Evolutionary conservation across 2,329 filamentous ascomycete species (phyloP).

Genomic region (Ascochyta fabae): DNA sequence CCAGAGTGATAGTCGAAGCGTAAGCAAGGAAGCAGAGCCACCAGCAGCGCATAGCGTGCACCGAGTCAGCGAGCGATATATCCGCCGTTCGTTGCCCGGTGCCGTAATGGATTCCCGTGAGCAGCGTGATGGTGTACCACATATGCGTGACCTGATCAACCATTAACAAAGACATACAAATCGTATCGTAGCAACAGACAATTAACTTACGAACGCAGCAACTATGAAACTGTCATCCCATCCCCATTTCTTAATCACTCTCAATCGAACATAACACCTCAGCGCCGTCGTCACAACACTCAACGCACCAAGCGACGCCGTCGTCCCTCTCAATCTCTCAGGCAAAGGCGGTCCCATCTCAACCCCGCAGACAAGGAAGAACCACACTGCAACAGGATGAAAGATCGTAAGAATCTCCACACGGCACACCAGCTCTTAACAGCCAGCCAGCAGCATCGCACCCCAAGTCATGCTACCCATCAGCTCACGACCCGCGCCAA

Average conservation of each 20-base stretch:
- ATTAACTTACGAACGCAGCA: constrained; percentile 17
- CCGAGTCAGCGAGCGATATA: constrained; percentile 13
- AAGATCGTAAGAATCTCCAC: too few relatives aligned
- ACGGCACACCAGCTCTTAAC: too few relatives aligned
- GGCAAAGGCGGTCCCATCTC: constrained; percentile 14
- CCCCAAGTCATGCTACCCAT: too few relatives aligned
- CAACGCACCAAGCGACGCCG: constrained; percentile 14
- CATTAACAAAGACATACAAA: too few relatives aligned
- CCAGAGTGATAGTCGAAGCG: constrained; percentile 16
- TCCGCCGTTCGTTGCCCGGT: constrained; percentile 18
- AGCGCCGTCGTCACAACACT: constrained; percentile 21
- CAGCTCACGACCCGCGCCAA: too few relatives aligned
- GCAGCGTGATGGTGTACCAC: constrained; percentile 21
- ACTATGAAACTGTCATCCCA: constrained; percentile 25
- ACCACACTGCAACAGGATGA: too few relatives aligned
- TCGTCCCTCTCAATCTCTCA: constrained; percentile 9
- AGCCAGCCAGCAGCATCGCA: too few relatives aligned
- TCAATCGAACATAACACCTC: constrained; percentile 21
- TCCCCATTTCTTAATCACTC: constrained; percentile 21
- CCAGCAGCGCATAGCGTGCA: constrained; percentile 26
- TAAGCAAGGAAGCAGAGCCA: constrained; percentile 22
- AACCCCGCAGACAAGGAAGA: too few relatives aligned
- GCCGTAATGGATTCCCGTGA: constrained; percentile 21
- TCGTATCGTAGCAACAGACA: background rate
- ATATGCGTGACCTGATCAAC: constrained; percentile 10